Evolutionary conservation across 257 asterid species (phyloP).

Genomic region (Nicotiana undulata): DNA sequence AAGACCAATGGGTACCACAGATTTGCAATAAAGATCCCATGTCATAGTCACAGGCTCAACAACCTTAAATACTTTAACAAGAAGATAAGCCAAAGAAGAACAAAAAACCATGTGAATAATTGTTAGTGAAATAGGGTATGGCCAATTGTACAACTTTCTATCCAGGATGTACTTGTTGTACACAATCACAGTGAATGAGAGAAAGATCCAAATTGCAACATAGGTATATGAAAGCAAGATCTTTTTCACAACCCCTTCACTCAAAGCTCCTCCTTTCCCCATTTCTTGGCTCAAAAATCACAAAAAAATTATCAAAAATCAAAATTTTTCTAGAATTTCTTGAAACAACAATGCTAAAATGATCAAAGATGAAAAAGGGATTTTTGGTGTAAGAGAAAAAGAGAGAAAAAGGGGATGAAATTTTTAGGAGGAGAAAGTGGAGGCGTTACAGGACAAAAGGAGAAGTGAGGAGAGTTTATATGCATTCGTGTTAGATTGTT

Average conservation of each 20-base stretch:
- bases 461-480: not conserved
- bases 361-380: not conserved
- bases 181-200: slow-evolving; percentile 61
- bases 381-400: not conserved
- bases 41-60: slow-evolving; percentile 66
- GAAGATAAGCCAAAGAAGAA: slow-evolving; percentile 49
- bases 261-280: slow-evolving; percentile 53
- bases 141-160: slow-evolving; percentile 75
- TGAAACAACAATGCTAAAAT: no score
- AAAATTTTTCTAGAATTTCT: not conserved
- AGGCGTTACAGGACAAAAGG: slow-evolving; percentile 3
- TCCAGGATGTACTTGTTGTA: slow-evolving; percentile 68
- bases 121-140: slow-evolving; percentile 64
- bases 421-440: not conserved
- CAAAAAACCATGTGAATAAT: slow-evolving; percentile 66
- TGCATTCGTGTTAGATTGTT: not conserved
- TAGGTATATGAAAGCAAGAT: slow-evolving; percentile 57
- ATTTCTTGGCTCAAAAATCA: not conserved
- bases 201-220: slow-evolving; percentile 54
- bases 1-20: slow-evolving; percentile 58
- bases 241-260: slow-evolving; percentile 53
- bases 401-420: not conserved
- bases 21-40: slow-evolving; percentile 51
- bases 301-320: not conserved
- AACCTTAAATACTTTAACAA: slow-evolving; percentile 43